Percentiles rank a stretch among this genome's conserved stretches.
phyloP scores from a whole-genome alignment of 1,139 yeast species.

The Geotrichum bryndzae region DNA sequence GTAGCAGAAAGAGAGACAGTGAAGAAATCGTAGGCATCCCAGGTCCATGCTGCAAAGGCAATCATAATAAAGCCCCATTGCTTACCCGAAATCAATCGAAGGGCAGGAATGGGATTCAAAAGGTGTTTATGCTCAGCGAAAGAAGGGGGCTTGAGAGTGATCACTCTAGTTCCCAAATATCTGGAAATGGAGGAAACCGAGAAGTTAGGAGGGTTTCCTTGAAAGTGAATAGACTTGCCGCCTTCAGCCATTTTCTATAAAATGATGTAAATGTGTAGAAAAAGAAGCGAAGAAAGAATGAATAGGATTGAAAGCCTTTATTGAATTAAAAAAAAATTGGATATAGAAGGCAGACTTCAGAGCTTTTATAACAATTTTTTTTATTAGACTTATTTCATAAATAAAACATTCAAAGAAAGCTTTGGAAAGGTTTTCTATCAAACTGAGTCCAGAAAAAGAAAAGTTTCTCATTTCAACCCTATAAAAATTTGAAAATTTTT shows the following conservation, averaged over 20 bases:
- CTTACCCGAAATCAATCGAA: slow-evolving; percentile 40
- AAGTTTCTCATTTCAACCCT: neutral
- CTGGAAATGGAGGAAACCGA: neutral
- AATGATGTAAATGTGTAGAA: neutral
- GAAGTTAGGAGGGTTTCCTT: neutral
- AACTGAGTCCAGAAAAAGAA: neutral
- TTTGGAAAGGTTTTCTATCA: neutral
- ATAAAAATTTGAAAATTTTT: neutral
- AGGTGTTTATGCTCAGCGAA: slow-evolving; percentile 27
- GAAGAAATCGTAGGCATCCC: slow-evolving; percentile 77
- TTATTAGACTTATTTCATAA: neutral
- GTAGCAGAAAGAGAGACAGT: slow-evolving; percentile 58
- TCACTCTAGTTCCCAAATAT: slow-evolving; percentile 30
- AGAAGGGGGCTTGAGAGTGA: slow-evolving; percentile 41
- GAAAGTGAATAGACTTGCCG: neutral
- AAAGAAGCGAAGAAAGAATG: neutral
- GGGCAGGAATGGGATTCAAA: slow-evolving; percentile 51
- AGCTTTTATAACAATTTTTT: neutral
- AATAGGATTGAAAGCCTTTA: neutral
- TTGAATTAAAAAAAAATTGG: too few relatives aligned
- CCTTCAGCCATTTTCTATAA: neutral
- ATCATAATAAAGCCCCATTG: slow-evolving; percentile 58
- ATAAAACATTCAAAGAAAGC: neutral
- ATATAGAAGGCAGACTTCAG: neutral
- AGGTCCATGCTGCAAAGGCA: slow-evolving; percentile 69